These are phyloP conservation scores for Scopulariopsis brevicaulis DNA, from an alignment of 2,329 filamentous ascomycete genomes.

Conservation along the genomic window DNA sequence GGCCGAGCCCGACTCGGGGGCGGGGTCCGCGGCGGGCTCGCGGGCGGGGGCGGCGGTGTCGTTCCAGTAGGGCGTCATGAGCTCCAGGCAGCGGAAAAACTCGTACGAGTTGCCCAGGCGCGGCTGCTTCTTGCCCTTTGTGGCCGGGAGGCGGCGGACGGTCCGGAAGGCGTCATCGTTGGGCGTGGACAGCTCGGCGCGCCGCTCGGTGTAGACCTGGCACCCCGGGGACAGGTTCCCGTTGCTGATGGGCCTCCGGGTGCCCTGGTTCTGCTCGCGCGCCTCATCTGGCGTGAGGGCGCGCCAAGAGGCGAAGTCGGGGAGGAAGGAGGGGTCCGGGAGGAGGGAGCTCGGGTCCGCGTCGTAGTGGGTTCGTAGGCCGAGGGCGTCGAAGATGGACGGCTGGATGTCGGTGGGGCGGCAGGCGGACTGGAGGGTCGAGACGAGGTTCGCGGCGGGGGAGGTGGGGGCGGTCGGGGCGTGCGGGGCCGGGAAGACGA, in stretches of 20 bases:
- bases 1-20: constrained; percentile 10
- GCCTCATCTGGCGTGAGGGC: constrained; percentile 35
- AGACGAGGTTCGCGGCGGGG: constrained; percentile 21
- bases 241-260: constrained; percentile 36
- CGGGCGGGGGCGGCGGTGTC: constrained; percentile 30
- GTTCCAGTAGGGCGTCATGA: constrained; percentile 49
- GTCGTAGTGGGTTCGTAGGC: constrained; percentile 41
- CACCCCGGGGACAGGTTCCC: constrained; percentile 44
- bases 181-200: constrained; percentile 39
- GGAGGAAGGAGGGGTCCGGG: constrained; percentile 40
- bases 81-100: constrained; percentile 52
- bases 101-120: constrained; percentile 54
- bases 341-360: constrained; percentile 35
- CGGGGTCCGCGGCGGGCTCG: constrained; percentile 19
- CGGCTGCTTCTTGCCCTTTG: constrained; percentile 38
- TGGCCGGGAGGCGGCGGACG: constrained; percentile 43
- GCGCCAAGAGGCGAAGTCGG: constrained; percentile 42
- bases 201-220: constrained; percentile 45
- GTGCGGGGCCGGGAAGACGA: constrained; percentile 30
- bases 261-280: constrained; percentile 32
- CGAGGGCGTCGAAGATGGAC: constrained; percentile 44
- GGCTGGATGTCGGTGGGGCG: constrained; percentile 36
- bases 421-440: constrained; percentile 40
- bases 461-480: constrained; percentile 13
- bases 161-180: constrained; percentile 52